phyloP scores from a whole-genome alignment of 345 rosid genomes.

The Litchi chinensis region DNA sequence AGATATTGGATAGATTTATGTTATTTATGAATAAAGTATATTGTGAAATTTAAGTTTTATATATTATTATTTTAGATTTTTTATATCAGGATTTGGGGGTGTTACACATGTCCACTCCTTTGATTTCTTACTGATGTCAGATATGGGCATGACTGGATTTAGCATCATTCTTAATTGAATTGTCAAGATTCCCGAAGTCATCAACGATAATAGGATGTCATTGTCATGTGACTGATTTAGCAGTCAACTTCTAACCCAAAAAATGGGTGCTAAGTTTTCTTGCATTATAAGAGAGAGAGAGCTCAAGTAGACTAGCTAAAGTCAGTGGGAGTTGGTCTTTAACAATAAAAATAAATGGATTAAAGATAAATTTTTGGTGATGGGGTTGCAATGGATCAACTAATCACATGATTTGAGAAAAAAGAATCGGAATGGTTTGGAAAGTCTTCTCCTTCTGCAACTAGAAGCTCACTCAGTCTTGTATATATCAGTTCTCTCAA shows the following conservation, averaged over 20 bases:
- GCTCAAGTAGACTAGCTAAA: not conserved
- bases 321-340: slow-evolving; percentile 12
- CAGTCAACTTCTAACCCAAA: not conserved
- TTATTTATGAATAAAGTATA: too few relatives aligned
- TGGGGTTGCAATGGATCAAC: slow-evolving; percentile 20
- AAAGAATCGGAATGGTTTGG: not conserved
- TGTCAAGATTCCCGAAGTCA: not conserved
- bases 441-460: slow-evolving; percentile 21
- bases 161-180: too few relatives aligned
- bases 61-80: too few relatives aligned
- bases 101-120: not conserved
- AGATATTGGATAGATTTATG: too few relatives aligned
- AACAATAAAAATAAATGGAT: not conserved
- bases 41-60: too few relatives aligned
- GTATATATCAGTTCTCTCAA: not conserved
- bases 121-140: not conserved
- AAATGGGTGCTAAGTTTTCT: slow-evolving; percentile 9
- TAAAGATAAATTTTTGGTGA: slow-evolving; percentile 2
- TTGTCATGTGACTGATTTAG: slow-evolving; percentile 17
- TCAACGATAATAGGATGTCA: slow-evolving; percentile 1
- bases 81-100: too few relatives aligned
- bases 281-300: not conserved
- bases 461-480: not conserved
- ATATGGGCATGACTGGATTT: not conserved
- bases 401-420: slow-evolving; percentile 13